Base-by-base conservation (phyloP, 257 asterid species). In the Przewalskia tangutica region DNA sequence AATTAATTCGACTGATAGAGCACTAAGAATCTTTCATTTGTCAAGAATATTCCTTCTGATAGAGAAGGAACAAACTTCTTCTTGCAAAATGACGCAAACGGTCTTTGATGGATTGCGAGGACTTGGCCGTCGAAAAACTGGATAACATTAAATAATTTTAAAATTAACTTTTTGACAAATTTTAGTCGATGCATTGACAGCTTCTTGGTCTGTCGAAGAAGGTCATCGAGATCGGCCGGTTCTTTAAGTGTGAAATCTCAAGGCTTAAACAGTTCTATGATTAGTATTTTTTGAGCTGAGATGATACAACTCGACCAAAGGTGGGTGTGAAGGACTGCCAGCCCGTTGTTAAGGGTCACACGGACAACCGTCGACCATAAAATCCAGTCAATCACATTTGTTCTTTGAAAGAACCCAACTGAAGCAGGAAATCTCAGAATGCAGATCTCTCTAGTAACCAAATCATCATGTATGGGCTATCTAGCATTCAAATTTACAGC, bases 381-480 rank as follows among this genome's bases (percentile, higher is more conserved):
- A 27, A 66, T 66, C 76, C 16, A 66, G 16, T 66, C 53, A 36
- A n/a, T 66, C 76, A 38, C 76, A 16, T 38, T 38, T 38, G 1
- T 17, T 38, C 76, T 40, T 66, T 38, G 27, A 38, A 66, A 66
- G 76, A 66, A 66, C 51, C 27, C 18, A 66, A 66, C 14, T 66
- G 76, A 51, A 16, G 76, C 53, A 38, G 51, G 53, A 36, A 16
- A 66, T 66, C 76, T 44, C 16, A 16, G 27, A 66, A 38, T 38
- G 23, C 76, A 38, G 76, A 66, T 66, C 76, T 66, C 76, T 66
- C 76, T 20, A 66, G 53, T 68, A 68, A 68, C 77, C 54, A 68
- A 68, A 17, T 68, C n/a, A n/a, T n/a, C n/a, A n/a, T n/a, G n/a
- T n/a, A n/a, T n/a, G n/a, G n/a, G n/a, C 53, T n/a, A 17, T 68